phyloP scores from a whole-genome alignment of 1,284 basidiomycete genomes.

The Violaceomyces palustris region DNA sequence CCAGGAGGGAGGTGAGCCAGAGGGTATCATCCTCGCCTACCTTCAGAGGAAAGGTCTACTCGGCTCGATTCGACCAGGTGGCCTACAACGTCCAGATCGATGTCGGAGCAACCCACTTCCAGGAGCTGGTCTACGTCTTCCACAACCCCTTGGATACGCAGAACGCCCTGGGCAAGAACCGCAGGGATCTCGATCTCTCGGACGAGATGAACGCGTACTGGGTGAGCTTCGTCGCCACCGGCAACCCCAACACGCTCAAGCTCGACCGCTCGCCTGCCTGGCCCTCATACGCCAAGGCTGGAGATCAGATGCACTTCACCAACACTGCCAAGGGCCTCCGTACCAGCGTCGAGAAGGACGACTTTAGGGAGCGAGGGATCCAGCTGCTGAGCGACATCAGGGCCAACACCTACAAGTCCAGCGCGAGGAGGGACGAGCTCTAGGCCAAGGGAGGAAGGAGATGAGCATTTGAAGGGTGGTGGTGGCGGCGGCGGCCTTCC shows the following conservation, averaged over 20 bases:
- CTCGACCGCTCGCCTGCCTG: slow-evolving; percentile 4
- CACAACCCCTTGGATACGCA: slow-evolving; percentile 25
- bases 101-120: slow-evolving; percentile 18
- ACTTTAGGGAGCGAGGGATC: slow-evolving; percentile 7
- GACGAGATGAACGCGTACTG: slow-evolving; percentile 33
- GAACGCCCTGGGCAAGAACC: slow-evolving; percentile 26
- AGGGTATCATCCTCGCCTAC: neutral
- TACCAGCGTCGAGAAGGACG: slow-evolving; percentile 3
- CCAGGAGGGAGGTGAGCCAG: slow-evolving; percentile 3
- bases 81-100: slow-evolving; percentile 22
- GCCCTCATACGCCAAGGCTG: neutral
- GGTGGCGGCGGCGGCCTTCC: no score
- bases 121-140: slow-evolving; percentile 36
- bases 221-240: slow-evolving; percentile 32
- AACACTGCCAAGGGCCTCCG: slow-evolving; percentile 6
- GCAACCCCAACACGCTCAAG: slow-evolving; percentile 21
- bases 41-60: slow-evolving; percentile 10
- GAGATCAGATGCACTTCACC: neutral
- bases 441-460: no score
- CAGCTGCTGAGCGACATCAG: slow-evolving; percentile 11
- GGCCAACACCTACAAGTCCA: slow-evolving; percentile 1
- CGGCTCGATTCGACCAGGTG: slow-evolving; percentile 31
- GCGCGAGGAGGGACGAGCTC: slow-evolving; percentile 12
- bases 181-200: slow-evolving; percentile 23
- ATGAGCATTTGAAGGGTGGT: no score